Base-by-base conservation (phyloP, 1,139 yeast species). In the Meyerozyma carpophila region DNA sequence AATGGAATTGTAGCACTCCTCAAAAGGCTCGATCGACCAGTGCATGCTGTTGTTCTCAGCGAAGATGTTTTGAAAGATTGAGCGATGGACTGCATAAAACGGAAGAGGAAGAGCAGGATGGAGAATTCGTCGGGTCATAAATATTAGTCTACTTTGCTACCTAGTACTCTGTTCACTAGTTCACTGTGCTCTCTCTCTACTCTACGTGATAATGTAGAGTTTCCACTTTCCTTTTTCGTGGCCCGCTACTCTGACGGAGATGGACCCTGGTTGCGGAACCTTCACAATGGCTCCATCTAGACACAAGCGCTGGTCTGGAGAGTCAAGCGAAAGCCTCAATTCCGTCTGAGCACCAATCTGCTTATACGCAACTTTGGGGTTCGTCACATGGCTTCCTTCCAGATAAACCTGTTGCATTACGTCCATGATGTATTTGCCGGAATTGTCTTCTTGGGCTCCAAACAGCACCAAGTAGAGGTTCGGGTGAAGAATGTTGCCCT, bases 391-490 rank as follows among this genome's bases (percentile, higher is more conserved):
- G 2, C 59, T 60, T 2, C 88, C 88, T 6, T 72, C 55, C 41
- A 76, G 64, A 57, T 87, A 87, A 1, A 78, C 88, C 48, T 73
- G 62, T 47, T 62, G 63, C 79, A 89, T 79, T 14, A 85, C 66
- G 9, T 73, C 71, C 71, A 82, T 65, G 16, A 87, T 71, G 48
- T 68, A 63, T 20, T 46, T 43, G 11, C 59, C 59, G 1, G 47
- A 41, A 13, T 45, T 39, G 14, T 55, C 55, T 5, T 51, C 52
- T 16, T 63, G 61, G 21, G 78, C 63, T 0, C 68, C 72, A 49
- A 87, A 77, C 3, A 78, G 72, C 1, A 90, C 64, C 39, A 83
- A 49, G 55, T 81, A 81, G 8, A 88, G 62, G 36, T 68, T 65
- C 13, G 70, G 59, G n/a, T 75, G 66, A 2, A 73, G 63, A 2